Evolutionary conservation across 805 yeast genomes (phyloP), one percentile per base, ranked within the genome.

Genomic region (Ascoidea tarda): DNA sequence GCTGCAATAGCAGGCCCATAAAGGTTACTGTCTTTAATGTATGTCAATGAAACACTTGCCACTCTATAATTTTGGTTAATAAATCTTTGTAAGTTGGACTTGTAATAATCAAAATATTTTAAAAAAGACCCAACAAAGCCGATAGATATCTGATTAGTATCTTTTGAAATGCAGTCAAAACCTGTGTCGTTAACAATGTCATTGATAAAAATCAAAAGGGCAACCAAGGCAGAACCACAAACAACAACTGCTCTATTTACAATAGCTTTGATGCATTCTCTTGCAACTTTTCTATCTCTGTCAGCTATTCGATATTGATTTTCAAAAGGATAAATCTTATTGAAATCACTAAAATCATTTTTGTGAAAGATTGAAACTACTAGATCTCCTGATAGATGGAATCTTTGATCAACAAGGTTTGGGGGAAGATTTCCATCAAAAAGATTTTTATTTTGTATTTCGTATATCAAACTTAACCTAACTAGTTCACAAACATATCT

Each of bases 1-100:
- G 54, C 57, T 6, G 54, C 51, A 21, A 55, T 50, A 10, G 52
- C 53, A 12, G 57, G 46, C 8, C 57, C 57, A 45, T 32, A 51
- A 16, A 55, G 47, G 8, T 49, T 46, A 31, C 55, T 53, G 32
- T 55, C 52, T 1, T 53, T 50, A 21, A 53, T 46, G 16, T 46
- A 55, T 10, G 45, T 21, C n/a, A 53, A 45, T 16, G 28, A 33
- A 46, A 45, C 33, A 5, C 38, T 33, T 12, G 47, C 33, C 6
- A 16, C 44, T 4, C 46, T 47, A 45, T 52, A 32, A 21, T 50
- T 44, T 16, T 48, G 4, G n/a, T 16, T 14, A 8, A 54, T 32
- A 49, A 33, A 50, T 5, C 52, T 33, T 32, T 46, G 49, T 8
- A 53, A 33, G 32, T 46, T 38, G 8, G 49, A 31, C 45, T 48